Evolutionary conservation across 768 basidiomycete genomes (phyloP).

Genomic region (Pleurotus citrinopileatus): DNA sequence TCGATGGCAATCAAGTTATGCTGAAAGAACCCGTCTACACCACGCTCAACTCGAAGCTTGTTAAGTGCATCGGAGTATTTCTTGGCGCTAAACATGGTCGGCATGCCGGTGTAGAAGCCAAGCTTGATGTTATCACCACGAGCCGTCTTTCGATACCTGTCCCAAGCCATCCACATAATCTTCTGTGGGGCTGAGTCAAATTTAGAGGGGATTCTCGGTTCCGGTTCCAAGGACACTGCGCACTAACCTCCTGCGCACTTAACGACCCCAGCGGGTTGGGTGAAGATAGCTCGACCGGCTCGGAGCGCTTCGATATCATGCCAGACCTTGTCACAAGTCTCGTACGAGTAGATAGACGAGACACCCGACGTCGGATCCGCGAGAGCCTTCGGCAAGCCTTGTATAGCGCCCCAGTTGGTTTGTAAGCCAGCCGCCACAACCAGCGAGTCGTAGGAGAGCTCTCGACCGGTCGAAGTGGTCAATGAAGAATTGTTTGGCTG

Average conservation of each 20-base stretch:
- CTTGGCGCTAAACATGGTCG: conserved; percentile 94
- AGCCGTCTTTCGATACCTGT: conserved; percentile 63
- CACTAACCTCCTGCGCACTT: conserved; percentile 87
- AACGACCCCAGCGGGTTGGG: conserved; percentile 88
- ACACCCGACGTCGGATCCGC: conserved; percentile 77
- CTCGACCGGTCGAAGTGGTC: conserved; percentile 66
- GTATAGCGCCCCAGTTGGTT: conserved; percentile 76
- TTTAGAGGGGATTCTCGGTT: background rate
- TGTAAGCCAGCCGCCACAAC: conserved; percentile 90
- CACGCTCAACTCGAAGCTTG: conserved; percentile 70
- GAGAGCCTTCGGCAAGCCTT: conserved; percentile 73
- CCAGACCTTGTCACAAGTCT: conserved; percentile 90
- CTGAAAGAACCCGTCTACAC: conserved; percentile 76
- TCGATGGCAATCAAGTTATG: conserved; percentile 83
- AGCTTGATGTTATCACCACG: conserved; percentile 56
- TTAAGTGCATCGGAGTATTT: conserved; percentile 92
- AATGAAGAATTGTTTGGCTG: conserved; percentile 73
- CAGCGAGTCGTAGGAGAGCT: conserved; percentile 77
- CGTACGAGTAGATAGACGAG: conserved; percentile 89
- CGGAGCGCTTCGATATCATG: conserved; percentile 73
- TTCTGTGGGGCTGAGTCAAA: conserved; percentile 69
- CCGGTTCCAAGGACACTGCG: background rate
- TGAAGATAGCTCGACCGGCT: conserved; percentile 81
- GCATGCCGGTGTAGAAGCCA: conserved; percentile 89
- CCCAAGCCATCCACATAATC: conserved; percentile 98